phyloP scores from a whole-genome alignment of 192 early-diverging fungal genomes.

The Backusella sp. region DNA sequence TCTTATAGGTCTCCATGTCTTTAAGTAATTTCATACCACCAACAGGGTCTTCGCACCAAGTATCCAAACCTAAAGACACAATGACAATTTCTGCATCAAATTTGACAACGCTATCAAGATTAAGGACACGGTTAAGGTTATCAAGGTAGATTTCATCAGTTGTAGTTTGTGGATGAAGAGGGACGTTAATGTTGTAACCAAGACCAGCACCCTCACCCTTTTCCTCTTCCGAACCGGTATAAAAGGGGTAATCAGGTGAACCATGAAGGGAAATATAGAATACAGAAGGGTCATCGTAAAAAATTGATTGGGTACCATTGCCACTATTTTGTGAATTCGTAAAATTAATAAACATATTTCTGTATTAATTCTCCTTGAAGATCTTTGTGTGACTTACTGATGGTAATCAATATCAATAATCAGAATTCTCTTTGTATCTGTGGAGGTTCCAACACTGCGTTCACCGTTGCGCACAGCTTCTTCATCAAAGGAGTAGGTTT shows the following conservation, averaged over 20 bases:
- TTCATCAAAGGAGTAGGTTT: neutral
- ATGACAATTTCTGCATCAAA: constrained; percentile 59
- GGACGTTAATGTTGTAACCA: constrained; percentile 69
- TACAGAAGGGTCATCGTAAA: constrained; percentile 52
- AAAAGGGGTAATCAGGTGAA: constrained; percentile 61
- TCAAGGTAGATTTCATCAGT: constrained; percentile 57
- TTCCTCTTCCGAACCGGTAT: constrained; percentile 53
- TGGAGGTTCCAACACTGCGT: neutral
- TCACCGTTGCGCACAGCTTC: neutral
- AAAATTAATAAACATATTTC: neutral
- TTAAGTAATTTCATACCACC: constrained; percentile 43
- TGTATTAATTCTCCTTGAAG: neutral
- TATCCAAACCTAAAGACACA: constrained; percentile 69
- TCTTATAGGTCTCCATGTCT: constrained; percentile 33
- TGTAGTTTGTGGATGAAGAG: constrained; percentile 50
- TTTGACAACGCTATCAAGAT: constrained; percentile 35
- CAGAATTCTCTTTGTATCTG: constrained; percentile 36
- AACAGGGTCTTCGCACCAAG: constrained; percentile 53
- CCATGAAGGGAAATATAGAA: constrained; percentile 66
- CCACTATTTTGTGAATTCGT: constrained; percentile 32
- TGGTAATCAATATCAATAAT: constrained; percentile 60
- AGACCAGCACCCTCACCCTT: constrained; percentile 54
- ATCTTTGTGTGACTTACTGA: constrained; percentile 37
- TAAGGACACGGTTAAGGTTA: constrained; percentile 42
- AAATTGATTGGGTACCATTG: constrained; percentile 57